Evolutionary conservation across 225 moss, liverwort and hornwort genomes (phyloP).

Genomic region (Antitrichia curtipendula): DNA sequence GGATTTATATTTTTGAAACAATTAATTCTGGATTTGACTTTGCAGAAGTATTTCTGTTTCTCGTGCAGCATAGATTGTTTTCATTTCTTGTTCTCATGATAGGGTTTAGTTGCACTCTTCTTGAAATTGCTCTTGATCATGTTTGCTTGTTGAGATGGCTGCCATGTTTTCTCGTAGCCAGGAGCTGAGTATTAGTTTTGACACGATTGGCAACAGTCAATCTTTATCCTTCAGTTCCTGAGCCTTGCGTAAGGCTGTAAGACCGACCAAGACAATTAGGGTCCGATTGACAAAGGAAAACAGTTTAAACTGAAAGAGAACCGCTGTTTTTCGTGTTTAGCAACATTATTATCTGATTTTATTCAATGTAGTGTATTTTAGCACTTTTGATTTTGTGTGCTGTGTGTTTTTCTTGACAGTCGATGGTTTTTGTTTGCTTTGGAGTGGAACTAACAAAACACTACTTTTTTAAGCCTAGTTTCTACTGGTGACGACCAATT

Average conservation of each 20-base stretch:
- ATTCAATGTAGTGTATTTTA: too few relatives aligned
- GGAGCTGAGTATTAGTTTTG: neutral
- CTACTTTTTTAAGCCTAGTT: neutral
- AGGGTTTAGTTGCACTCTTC: neutral
- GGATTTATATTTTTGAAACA: neutral
- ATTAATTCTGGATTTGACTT: neutral
- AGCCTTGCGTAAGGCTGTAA: neutral
- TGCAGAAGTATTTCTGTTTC: neutral
- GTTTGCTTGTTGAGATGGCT: neutral
- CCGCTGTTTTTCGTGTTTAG: neutral
- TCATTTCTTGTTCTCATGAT: neutral
- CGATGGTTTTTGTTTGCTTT: neutral
- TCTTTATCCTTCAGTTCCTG: neutral
- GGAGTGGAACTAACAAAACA: neutral
- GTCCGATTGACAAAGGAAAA: neutral
- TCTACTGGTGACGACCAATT: neutral
- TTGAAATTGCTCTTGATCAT: neutral
- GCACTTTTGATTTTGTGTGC: neutral
- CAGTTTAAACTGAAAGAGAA: neutral
- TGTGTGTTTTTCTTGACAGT: neutral
- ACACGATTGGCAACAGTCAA: neutral
- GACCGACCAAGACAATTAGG: neutral
- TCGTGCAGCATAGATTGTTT: neutral
- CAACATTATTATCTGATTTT: neutral
- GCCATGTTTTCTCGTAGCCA: neutral